phyloP scores from a whole-genome alignment of 371 early-diverging fungal species.

The Mortierella sp. region DNA sequence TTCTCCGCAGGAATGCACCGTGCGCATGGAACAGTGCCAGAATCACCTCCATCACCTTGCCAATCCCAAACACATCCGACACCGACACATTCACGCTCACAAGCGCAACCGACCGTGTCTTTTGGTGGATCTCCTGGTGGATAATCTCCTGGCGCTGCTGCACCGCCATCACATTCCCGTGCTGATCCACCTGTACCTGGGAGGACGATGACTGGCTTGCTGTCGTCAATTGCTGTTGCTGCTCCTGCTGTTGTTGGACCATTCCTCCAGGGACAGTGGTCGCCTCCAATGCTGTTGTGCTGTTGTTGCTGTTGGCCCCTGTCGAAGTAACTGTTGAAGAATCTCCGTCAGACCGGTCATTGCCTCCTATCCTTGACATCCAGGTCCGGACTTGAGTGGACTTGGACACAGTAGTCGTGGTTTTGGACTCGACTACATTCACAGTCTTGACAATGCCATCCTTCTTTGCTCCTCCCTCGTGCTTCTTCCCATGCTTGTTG shows the following conservation, averaged over 20 bases:
- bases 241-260: neutral
- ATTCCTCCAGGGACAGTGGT: constrained; percentile 3
- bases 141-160: constrained; percentile 30
- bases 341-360: neutral
- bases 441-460: constrained; percentile 13
- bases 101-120: constrained; percentile 38
- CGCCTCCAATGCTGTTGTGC: neutral
- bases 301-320: neutral
- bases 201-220: neutral
- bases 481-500: neutral
- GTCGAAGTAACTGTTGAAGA: neutral
- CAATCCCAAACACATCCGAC: constrained; percentile 42
- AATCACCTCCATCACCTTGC: constrained; percentile 37
- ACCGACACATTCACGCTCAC: constrained; percentile 38
- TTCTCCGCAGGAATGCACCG: constrained; percentile 36
- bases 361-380: constrained; percentile 37
- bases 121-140: constrained; percentile 41
- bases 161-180: constrained; percentile 20
- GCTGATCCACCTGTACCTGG: neutral
- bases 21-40: constrained; percentile 46
- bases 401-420: constrained; percentile 27
- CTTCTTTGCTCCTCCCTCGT: neutral
- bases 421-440: constrained; percentile 11
- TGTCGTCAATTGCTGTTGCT: constrained; percentile 2
- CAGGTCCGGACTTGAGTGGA: constrained; percentile 32